Percentiles rank a stretch among this genome's conserved stretches.
Conservation (phyloP, 495 filamentous ascomycete species). For the Penicillium tannophilum region DNA sequence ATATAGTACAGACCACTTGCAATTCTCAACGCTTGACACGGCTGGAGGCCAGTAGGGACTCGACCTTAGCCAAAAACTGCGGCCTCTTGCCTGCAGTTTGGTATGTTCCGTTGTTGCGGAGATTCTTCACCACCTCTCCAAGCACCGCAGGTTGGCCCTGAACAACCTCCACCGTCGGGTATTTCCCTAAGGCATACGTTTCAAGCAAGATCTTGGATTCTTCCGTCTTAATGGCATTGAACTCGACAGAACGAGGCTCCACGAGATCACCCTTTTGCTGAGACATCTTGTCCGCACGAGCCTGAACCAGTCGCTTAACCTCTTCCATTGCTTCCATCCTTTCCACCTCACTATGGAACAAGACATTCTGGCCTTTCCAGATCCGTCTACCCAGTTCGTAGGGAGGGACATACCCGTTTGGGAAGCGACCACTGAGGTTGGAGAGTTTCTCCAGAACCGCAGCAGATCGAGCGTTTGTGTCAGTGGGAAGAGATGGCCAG, state of each 20-base stretch:
- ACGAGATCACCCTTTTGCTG: constrained; percentile 44
- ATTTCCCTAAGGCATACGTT: constrained; percentile 64
- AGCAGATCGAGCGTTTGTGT: constrained; percentile 29
- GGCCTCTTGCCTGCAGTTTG: constrained; percentile 41
- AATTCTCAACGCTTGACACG: constrained; percentile 32
- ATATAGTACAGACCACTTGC: constrained; percentile 33
- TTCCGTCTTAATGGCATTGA: constrained; percentile 54
- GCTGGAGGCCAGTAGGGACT: constrained; percentile 39
- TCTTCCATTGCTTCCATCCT: constrained; percentile 38
- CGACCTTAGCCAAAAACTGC: constrained; percentile 45
- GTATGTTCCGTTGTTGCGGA: constrained; percentile 50
- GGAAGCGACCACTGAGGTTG: constrained; percentile 36
- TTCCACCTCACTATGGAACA: constrained; percentile 43
- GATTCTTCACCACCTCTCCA: constrained; percentile 38
- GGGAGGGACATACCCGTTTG: constrained; percentile 43
- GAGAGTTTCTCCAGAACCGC: constrained; percentile 43
- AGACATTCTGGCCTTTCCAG: constrained; percentile 43
- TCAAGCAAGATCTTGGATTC: constrained; percentile 66
- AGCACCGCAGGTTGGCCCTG: constrained; percentile 34
- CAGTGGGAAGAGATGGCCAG: constrained; percentile 46
- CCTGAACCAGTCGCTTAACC: constrained; percentile 39
- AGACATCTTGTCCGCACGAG: constrained; percentile 45
- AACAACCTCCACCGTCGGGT: constrained; percentile 25
- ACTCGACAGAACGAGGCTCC: constrained; percentile 34
- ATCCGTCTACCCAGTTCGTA: constrained; percentile 44